Conservation (phyloP, 805 yeast genomes). For the Candida chilensis region DNA sequence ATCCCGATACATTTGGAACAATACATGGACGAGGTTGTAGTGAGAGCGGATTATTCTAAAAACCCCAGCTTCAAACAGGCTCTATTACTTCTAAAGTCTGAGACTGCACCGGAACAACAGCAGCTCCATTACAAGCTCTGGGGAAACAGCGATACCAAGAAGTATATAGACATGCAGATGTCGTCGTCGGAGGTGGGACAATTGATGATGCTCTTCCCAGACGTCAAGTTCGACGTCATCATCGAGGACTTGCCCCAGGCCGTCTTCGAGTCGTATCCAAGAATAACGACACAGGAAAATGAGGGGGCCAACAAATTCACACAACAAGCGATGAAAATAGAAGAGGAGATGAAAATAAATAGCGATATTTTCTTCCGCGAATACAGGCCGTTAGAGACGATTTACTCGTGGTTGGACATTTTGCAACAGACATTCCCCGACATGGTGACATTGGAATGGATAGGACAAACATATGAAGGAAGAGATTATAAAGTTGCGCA, state of each 20-base stretch:
- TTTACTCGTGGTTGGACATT: conserved; percentile 64
- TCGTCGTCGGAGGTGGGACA: conserved; percentile 8
- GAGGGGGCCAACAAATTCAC: conserved; percentile 2
- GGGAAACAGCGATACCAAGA: conserved; percentile 30
- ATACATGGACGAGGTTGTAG: conserved; percentile 32
- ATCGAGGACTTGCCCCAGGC: conserved; percentile 50
- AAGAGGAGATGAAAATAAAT: conserved; percentile 6
- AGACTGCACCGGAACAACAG: conserved; percentile 6
- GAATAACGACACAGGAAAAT: conserved; percentile 1
- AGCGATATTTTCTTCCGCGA: conserved; percentile 59
- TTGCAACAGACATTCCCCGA: conserved; percentile 56
- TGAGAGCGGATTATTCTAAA: conserved; percentile 27
- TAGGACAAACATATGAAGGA: conserved; percentile 74
- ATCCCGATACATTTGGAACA: conserved; percentile 30
- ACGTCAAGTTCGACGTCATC: conserved; percentile 25
- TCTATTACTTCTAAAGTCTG: conserved; percentile 9
- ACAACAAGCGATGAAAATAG: conserved; percentile 3
- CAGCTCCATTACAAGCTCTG: conserved; percentile 23
- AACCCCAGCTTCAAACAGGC: conserved; percentile 8
- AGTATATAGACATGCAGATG: conserved; percentile 38
- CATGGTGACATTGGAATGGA: conserved; percentile 49
- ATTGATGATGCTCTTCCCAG: conserved; percentile 8
- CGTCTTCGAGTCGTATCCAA: conserved; percentile 47
- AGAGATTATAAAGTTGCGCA: conserved; percentile 62
- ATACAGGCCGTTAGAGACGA: conserved; percentile 58